Percentiles rank a stretch among this genome's conserved stretches.
Conservation (phyloP, 2,329 filamentous ascomycete genomes). For the Fusarium sp. region DNA sequence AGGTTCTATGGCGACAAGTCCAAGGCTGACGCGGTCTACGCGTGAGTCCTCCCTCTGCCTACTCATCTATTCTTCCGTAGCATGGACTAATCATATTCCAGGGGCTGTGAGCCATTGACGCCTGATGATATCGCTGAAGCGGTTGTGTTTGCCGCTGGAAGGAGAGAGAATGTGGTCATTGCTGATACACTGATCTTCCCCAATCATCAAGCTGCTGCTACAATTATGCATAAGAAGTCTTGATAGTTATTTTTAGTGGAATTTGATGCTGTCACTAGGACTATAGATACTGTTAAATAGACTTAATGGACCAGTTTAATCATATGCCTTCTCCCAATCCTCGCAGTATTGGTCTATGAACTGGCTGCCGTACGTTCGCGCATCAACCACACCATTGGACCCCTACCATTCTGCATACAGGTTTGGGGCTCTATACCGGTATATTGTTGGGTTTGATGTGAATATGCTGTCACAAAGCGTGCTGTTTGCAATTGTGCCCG, state of each 20-base stretch:
- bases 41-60: slow-evolving; percentile 60
- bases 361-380: not conserved
- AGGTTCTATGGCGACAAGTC: slow-evolving; percentile 87
- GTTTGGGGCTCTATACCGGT: not conserved
- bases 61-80: not conserved
- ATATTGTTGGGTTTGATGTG: not conserved
- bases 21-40: slow-evolving; percentile 91
- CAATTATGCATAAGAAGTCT: slow-evolving; percentile 47
- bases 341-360: not conserved
- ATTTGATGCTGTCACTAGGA: not conserved
- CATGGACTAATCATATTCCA: slow-evolving; percentile 45
- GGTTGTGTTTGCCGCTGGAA: slow-evolving; percentile 84
- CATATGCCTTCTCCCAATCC: not conserved
- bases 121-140: slow-evolving; percentile 92
- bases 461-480: not conserved
- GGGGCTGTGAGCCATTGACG: slow-evolving; percentile 83
- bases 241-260: not conserved
- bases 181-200: slow-evolving; percentile 90
- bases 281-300: not conserved
- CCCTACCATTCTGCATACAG: not conserved
- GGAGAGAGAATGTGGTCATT: slow-evolving; percentile 89
- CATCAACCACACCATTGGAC: not conserved
- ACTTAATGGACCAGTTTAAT: not conserved
- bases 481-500: not conserved
- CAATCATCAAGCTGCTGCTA: slow-evolving; percentile 74